These are phyloP conservation scores for Fusarium torulosum DNA, from an alignment of 2,329 filamentous ascomycete genomes.

Conservation along the genomic window DNA sequence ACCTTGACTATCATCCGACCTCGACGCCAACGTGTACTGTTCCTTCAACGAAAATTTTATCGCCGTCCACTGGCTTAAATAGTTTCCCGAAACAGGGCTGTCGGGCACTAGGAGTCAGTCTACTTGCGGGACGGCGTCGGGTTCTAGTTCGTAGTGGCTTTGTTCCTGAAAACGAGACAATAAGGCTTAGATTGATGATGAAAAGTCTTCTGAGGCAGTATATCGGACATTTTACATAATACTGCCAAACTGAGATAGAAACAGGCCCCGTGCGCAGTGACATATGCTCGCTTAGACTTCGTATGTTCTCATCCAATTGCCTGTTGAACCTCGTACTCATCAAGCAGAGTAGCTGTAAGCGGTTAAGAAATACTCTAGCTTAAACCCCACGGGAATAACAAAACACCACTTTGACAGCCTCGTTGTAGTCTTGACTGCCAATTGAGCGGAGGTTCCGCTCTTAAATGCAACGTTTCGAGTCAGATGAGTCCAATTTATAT, in stretches of 20 bases:
- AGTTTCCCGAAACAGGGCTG: constrained; percentile 8
- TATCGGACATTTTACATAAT: not conserved
- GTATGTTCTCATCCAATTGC: not conserved
- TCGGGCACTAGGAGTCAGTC: constrained; percentile 11
- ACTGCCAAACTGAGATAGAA: not conserved
- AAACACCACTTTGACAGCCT: not conserved
- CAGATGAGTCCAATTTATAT: not conserved
- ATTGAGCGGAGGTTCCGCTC: not conserved
- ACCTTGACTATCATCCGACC: not conserved
- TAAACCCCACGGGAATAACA: not conserved
- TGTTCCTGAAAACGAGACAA: not conserved
- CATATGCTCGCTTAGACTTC: not conserved
- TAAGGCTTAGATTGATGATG: not conserved
- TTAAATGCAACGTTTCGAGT: not conserved
- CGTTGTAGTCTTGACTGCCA: not conserved
- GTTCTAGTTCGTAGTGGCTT: not conserved
- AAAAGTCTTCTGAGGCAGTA: not conserved
- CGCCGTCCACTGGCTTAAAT: not conserved
- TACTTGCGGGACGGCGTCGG: constrained; percentile 4
- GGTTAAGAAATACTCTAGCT: not conserved
- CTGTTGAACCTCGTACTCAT: not conserved
- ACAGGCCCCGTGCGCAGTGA: not conserved
- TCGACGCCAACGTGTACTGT: not conserved
- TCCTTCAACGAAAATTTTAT: constrained; percentile 1
- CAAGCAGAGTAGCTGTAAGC: not conserved